Evolutionary conservation across 106 monocot species (phyloP), one percentile per base, ranked within the genome.

Genomic region (Allium sativum): DNA sequence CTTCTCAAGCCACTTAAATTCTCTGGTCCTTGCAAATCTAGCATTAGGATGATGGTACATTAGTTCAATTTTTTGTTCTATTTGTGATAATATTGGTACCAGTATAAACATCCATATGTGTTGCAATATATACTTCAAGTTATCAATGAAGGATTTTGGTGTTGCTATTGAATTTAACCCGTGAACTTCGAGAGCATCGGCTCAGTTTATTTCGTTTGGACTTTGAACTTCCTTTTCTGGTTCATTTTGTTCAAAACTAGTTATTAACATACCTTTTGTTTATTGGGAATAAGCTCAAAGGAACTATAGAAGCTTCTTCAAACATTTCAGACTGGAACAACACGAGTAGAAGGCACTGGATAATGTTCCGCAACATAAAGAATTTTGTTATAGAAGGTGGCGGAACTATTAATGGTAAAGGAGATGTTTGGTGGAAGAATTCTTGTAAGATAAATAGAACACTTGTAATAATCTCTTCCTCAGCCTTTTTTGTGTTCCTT

Each of bases 1-100:
- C 68, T 79, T 8, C 69, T 93, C 12, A 83, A 76, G 62, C 93
- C 93, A 20, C 21, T 93, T 8, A 45, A 13, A 51, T 89, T 93
- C 73, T 45, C 66, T 41, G 93, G 93, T 41, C 89, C 93, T 43
- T 93, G 93, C 69, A 76, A 74, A 21, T 89, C 89, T 7, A 18
- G 42, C n/a, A 58, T 93, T 48, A 76, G 68, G 45, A 73, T 78
- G 20, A 66, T 47, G 79, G 88, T 88, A 48, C 75, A 74, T 45
- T 18, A 9, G 46, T 17, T 69, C 10, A 6, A n/a, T 15, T 18
- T 13, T 13, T 13, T 9, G 14, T 10, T 31, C 4, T 14, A 1
- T 13, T 17, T 19, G 6, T 21, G 21, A 10, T 40, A 59, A 40
- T 16, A 12, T 59, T 59, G 6, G 59, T 40, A 22, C 1, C 47